These are phyloP conservation scores for Citrus sp. DNA, from an alignment of 345 rosid genomes.

Conservation along the genomic window DNA sequence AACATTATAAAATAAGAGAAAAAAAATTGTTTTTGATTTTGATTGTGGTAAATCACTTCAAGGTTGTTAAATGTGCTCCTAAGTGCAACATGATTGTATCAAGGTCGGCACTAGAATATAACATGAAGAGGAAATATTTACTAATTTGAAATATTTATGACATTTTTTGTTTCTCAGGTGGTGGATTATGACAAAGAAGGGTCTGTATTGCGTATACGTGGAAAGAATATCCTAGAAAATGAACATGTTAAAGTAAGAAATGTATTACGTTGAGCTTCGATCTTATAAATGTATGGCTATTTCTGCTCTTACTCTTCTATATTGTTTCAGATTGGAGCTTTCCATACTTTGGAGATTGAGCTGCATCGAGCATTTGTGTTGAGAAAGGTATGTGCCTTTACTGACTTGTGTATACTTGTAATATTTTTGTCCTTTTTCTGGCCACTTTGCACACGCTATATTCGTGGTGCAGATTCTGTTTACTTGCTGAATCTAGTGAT, in stretches of 20 bases:
- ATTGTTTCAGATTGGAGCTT: slow-evolving; percentile 76
- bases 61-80: neutral
- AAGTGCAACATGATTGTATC: neutral
- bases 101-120: neutral
- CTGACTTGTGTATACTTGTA: neutral
- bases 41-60: neutral
- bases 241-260: slow-evolving; percentile 76
- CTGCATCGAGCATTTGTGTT: slow-evolving; percentile 81
- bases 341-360: slow-evolving; percentile 84
- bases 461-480: neutral
- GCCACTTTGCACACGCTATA: neutral
- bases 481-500: neutral
- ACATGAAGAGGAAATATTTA: neutral
- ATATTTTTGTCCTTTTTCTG: neutral
- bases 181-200: slow-evolving; percentile 87
- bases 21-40: neutral
- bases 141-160: neutral
- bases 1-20: too few species aligned
- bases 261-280: neutral
- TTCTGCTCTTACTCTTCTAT: neutral
- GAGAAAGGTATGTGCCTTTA: slow-evolving; percentile 57
- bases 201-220: slow-evolving; percentile 74
- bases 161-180: slow-evolving; percentile 31
- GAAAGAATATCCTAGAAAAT: slow-evolving; percentile 80
- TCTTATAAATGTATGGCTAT: neutral